Evolutionary conservation across 257 asterid species (phyloP), one percentile per base, ranked within the genome.

Genomic region (Nicotiana obtusifolia): DNA sequence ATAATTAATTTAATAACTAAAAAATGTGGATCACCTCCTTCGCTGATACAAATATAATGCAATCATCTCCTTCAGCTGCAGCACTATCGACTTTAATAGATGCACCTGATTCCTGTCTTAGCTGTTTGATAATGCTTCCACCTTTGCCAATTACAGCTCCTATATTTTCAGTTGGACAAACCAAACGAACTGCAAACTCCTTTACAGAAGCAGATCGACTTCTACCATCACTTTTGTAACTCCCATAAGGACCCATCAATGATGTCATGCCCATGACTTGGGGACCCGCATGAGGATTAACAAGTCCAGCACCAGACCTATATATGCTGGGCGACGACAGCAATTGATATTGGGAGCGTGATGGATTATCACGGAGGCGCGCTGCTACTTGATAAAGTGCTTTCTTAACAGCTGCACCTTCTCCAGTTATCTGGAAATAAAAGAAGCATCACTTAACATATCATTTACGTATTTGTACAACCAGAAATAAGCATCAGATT

Each of bases 71-170:
- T 78, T 91, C 98, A 64, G 93, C 95, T 14, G 89, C 92, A 54
- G 92, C 77, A 77, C 92, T 91, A 85, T 95, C 97, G 41, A 95
- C 92, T 80, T 90, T 87, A 60, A 93, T 86, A 37, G 86, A 89
- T 26, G 99, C 99, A 77, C 98, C 99, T 1, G 98, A 91, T 83
- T 93, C 97, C 84, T 95, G 97, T 61, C 99, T 89, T 84, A 95
- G 90, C 83, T 93, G 97, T 83, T 92, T 93, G 73, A 95, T 90
- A 85, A 84, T 68, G 66, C 86, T 83, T 82, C 98, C 98, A 54
- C 97, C 97, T 85, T 95, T 95, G 65, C 98, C 99, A 83, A 95
- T 93, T 83, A 95, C 98, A 2, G 93, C 91, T 60, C 99, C 99
- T 33, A 95, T 86, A 82, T 93, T 89, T 84, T 92, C 97, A 80